These are phyloP conservation scores for Sporothrix sp. DNA, from an alignment of 2,329 filamentous ascomycete species.

Conservation along the genomic window DNA sequence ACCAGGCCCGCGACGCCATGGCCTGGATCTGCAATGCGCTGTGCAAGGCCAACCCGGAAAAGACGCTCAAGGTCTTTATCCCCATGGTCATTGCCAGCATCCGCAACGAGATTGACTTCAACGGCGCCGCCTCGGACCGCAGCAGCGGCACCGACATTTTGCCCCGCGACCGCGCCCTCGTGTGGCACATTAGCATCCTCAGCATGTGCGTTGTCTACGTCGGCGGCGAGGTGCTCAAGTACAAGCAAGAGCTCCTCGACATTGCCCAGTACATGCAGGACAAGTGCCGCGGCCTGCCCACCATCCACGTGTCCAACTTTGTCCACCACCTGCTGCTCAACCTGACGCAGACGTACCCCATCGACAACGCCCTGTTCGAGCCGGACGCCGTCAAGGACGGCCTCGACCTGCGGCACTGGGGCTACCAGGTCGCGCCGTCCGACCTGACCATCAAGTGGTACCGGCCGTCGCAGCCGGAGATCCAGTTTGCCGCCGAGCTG, in stretches of 20 bases:
- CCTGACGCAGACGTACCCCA: conserved; percentile 85
- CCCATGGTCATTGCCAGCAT: conserved; percentile 88
- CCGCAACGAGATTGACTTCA: conserved; percentile 92
- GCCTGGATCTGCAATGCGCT: conserved; percentile 95
- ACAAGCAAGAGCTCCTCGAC: conserved; percentile 79
- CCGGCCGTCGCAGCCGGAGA: conserved; percentile 65
- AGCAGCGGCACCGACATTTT: conserved; percentile 90
- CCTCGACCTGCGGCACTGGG: conserved; percentile 74
- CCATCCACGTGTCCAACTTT: conserved; percentile 94
- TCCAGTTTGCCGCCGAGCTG: conserved; percentile 80
- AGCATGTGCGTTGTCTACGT: conserved; percentile 98
- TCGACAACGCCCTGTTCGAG: conserved; percentile 83
- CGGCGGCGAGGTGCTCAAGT: conserved; percentile 77
- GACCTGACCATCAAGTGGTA: conserved; percentile 88
- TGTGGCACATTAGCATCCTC: conserved; percentile 95
- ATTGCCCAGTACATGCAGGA: conserved; percentile 96
- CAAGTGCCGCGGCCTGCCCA: conserved; percentile 85
- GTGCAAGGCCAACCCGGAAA: conserved; percentile 91
- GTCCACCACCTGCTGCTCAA: conserved; percentile 94
- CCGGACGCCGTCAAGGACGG: conserved; percentile 61
- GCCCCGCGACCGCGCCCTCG: conserved; percentile 80
- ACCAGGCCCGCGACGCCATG: conserved; percentile 95
- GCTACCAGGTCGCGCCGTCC: conserved; percentile 60
- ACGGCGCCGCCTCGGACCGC: conserved; percentile 87
- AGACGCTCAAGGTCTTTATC: conserved; percentile 81